phyloP scores from a whole-genome alignment of 2,329 filamentous ascomycete species.

The Sclerotinia nivalis region DNA sequence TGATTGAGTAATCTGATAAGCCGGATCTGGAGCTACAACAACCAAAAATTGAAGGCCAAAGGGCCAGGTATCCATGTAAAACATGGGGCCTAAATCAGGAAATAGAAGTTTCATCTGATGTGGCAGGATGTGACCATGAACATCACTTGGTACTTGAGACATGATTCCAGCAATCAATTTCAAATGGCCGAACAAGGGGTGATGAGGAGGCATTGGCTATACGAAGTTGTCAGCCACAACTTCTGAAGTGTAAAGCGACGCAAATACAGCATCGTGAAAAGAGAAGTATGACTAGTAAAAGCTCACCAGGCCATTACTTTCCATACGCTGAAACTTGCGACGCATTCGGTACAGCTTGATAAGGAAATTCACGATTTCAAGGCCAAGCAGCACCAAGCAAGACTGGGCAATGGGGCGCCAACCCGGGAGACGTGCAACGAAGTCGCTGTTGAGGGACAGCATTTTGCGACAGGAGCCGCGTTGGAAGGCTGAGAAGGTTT shows the following conservation, averaged over 20 bases:
- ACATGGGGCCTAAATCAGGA: constrained; percentile 3
- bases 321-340: constrained; percentile 2
- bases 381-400: background rate
- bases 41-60: background rate
- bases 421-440: background rate
- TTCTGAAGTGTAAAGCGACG: too few species aligned
- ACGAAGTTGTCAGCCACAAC: background rate
- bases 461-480: background rate
- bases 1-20: constrained; percentile 6
- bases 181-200: background rate
- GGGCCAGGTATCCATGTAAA: constrained; percentile 1
- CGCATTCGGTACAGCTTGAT: background rate
- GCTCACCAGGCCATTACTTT: background rate
- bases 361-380: background rate
- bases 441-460: background rate
- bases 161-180: background rate
- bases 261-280: background rate
- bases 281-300: background rate
- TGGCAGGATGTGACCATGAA: background rate
- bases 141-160: background rate
- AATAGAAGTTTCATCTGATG: background rate
- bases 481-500: background rate
- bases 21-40: background rate
- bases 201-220: background rate
- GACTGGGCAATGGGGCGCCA: background rate